Percentiles rank a stretch among this genome's conserved stretches.
phyloP scores from a whole-genome alignment of 768 basidiomycete genomes.

The Rhizopogon vesiculosus region DNA sequence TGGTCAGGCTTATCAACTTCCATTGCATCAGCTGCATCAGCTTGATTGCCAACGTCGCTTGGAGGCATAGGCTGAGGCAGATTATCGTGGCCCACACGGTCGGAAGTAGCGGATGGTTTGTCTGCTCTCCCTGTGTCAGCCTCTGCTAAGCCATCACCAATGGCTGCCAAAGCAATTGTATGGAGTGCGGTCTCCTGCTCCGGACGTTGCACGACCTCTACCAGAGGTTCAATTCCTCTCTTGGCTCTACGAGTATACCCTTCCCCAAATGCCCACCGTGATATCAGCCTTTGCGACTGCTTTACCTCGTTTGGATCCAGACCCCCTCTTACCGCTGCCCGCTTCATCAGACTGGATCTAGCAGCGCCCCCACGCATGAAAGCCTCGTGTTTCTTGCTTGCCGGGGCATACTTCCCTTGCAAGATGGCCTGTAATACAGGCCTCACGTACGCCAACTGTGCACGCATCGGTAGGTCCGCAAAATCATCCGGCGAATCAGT shows the following conservation, averaged over 20 bases:
- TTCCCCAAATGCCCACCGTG: constrained; percentile 21
- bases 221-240: background rate
- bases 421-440: constrained; percentile 59
- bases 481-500: constrained; percentile 40
- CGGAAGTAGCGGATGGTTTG: background rate
- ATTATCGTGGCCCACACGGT: background rate
- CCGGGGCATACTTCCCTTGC: constrained; percentile 51
- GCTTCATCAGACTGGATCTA: constrained; percentile 30
- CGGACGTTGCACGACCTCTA: background rate
- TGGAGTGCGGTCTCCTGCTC: background rate
- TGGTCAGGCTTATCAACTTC: constrained; percentile 7
- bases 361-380: constrained; percentile 58
- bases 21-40: constrained; percentile 10
- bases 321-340: constrained; percentile 31
- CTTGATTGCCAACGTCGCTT: constrained; percentile 1
- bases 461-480: constrained; percentile 39
- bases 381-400: constrained; percentile 38
- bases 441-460: constrained; percentile 65
- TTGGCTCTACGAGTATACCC: background rate
- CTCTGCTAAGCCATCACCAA: background rate
- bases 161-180: background rate
- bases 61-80: background rate
- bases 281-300: constrained; percentile 27
- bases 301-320: constrained; percentile 34
- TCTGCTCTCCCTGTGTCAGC: too few relatives aligned